Conservation (phyloP, 805 yeast genomes). For the Sungouiozyma ichnusensis region DNA sequence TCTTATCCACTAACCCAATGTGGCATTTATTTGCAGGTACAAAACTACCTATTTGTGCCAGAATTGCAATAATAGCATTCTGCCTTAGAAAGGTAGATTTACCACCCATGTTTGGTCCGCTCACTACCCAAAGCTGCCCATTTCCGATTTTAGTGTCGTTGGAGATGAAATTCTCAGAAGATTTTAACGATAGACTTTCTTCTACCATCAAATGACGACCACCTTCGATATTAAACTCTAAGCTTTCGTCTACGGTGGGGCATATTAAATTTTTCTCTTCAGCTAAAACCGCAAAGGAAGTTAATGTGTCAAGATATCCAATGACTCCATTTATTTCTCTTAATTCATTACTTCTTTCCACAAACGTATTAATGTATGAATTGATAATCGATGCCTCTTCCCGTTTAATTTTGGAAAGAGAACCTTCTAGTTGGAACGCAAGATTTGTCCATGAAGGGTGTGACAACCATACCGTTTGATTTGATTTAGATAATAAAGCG, state of each 20-base stretch:
- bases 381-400: conserved; percentile 49
- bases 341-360: conserved; percentile 36
- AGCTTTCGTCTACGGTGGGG: conserved; percentile 48
- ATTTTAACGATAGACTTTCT: conserved; percentile 44
- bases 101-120: conserved; percentile 90
- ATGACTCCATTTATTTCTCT: conserved; percentile 40
- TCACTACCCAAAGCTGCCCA: conserved; percentile 45
- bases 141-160: conserved; percentile 25
- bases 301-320: conserved; percentile 62
- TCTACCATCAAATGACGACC: conserved; percentile 90
- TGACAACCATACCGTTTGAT: conserved; percentile 36
- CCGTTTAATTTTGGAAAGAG: conserved; percentile 37
- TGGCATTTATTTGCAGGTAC: conserved; percentile 57
- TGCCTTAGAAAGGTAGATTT: conserved; percentile 69
- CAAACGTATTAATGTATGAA: conserved; percentile 36
- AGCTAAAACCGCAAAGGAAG: conserved; percentile 65
- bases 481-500: conserved; percentile 31
- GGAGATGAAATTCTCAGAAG: conserved; percentile 27
- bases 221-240: conserved; percentile 38
- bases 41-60: conserved; percentile 67
- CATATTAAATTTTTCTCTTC: conserved; percentile 54
- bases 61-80: conserved; percentile 54
- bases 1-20: conserved; percentile 65
- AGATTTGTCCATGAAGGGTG: conserved; percentile 43
- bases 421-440: conserved; percentile 37